Base-by-base conservation (phyloP, 2,329 filamentous ascomycete species). In the Cordyceps javanica region DNA sequence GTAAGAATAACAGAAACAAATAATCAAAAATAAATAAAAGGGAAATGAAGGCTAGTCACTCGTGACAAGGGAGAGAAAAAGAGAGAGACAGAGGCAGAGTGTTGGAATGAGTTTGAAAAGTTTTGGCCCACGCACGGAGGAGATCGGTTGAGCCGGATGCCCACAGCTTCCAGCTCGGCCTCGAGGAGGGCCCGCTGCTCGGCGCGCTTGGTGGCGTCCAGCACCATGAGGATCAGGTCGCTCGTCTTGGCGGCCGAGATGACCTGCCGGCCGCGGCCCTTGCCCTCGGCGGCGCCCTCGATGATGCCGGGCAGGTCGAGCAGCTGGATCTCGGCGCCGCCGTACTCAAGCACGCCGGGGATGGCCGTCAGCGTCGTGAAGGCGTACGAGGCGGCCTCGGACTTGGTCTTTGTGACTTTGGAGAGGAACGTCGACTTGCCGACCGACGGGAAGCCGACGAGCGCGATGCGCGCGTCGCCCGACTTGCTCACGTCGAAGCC, bases 361-460 rank as follows among this genome's bases (percentile, higher is more conserved):
- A 99, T 99, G 36, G 94, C 95, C 10, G 94, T 99, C 45, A 99
- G 80, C 1, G 94, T 99, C 11, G 94, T 99, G 83, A 99, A 99
- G 58, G 93, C 87, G 70, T 99, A 99, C 0, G 94, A 90, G 1
- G 94, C 94, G 28, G 97, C 91, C 72, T 97, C 93, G 52, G 91
- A 96, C 69, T 91, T 91, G 39, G 95, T 99, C 76, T 96, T 97
- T 51, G 94, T 99, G 71, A 99, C 95, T 70, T 97, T 97, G 50
- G 92, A 97, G n/a, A 99, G 73, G 70, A 99, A 97, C 0, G 94
- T 99, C 2, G 94, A 99, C 77, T 99, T 99, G 71, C 94, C 94
- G 53, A 99, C 94, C 0, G 95, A 99, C 0, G 95, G 94, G 67
- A 99, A 99, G n/a, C 94, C 94, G 55, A 99, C 95, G 2, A 99